A percentile compares a stretch with the other conserved stretches of the same genome.
Evolutionary conservation across 192 early-diverging fungal genomes (phyloP).

Genomic region (Coemansia sp.): DNA sequence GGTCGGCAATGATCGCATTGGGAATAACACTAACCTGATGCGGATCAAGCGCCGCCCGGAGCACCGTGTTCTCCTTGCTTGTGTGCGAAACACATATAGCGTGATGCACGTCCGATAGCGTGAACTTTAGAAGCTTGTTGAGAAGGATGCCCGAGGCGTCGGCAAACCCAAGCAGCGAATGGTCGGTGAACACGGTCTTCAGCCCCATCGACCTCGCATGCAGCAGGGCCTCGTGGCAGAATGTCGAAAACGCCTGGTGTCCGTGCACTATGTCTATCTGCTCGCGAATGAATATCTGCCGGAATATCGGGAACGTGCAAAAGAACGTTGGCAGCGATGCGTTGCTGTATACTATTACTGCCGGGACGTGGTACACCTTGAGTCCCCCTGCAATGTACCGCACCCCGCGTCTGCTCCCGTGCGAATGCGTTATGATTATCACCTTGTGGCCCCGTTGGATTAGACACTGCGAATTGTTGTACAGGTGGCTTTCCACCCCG

Average conservation of each 20-base stretch:
- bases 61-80: constrained; percentile 98
- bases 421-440: constrained; percentile 91
- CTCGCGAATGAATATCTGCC: constrained; percentile 89
- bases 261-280: constrained; percentile 95
- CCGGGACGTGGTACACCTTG: constrained; percentile 95
- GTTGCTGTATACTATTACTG: constrained; percentile 79
- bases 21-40: constrained; percentile 92
- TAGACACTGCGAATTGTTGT: constrained; percentile 86
- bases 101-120: constrained; percentile 94
- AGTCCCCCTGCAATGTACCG: constrained; percentile 90
- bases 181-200: constrained; percentile 93
- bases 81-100: constrained; percentile 99
- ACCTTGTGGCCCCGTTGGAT: constrained; percentile 94
- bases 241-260: constrained; percentile 90
- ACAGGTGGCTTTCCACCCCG: constrained; percentile 94
- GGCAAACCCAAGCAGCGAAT: constrained; percentile 96
- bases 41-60: constrained; percentile 89
- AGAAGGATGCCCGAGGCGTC: constrained; percentile 89
- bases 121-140: constrained; percentile 97
- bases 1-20: constrained; percentile 93
- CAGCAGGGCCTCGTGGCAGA: constrained; percentile 95
- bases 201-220: constrained; percentile 96
- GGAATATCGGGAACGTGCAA: constrained; percentile 88
- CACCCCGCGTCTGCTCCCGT: constrained; percentile 78
- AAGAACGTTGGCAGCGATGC: constrained; percentile 91